These are phyloP conservation scores for Colletotrichum sp. DNA, from an alignment of 2,329 filamentous ascomycete genomes.

Conservation along the genomic window DNA sequence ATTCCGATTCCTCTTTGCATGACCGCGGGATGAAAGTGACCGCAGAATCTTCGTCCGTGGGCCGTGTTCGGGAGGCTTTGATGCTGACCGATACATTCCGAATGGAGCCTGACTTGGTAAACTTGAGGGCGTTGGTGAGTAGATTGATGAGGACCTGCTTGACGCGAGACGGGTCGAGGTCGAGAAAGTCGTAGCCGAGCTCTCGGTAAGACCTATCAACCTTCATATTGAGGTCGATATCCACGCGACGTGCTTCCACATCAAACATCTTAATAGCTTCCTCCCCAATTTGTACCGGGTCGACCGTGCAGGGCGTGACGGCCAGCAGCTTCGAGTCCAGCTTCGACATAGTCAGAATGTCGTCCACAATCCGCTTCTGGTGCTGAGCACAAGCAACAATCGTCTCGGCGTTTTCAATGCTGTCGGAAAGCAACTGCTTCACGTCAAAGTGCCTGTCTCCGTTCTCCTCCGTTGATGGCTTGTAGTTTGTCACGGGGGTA, in stretches of 20 bases:
- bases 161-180: slow-evolving; percentile 75
- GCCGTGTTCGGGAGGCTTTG: slow-evolving; percentile 45
- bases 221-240: slow-evolving; percentile 69
- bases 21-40: slow-evolving; percentile 69
- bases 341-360: slow-evolving; percentile 76
- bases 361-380: slow-evolving; percentile 80
- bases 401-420: slow-evolving; percentile 77
- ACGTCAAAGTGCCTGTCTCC: slow-evolving; percentile 24
- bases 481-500: not conserved
- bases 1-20: slow-evolving; percentile 45
- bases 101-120: slow-evolving; percentile 68
- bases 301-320: slow-evolving; percentile 72
- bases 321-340: slow-evolving; percentile 77
- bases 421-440: slow-evolving; percentile 57
- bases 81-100: slow-evolving; percentile 59
- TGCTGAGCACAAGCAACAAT: slow-evolving; percentile 81
- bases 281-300: slow-evolving; percentile 70
- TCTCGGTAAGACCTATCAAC: slow-evolving; percentile 66
- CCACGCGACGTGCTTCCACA: slow-evolving; percentile 71
- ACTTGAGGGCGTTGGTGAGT: slow-evolving; percentile 82
- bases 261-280: slow-evolving; percentile 80
- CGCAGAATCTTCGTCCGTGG: slow-evolving; percentile 43
- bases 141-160: slow-evolving; percentile 83
- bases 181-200: slow-evolving; percentile 67
- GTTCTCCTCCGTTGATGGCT: not conserved